Evolutionary conservation across 2,329 filamentous ascomycete genomes (phyloP).

Genomic region (Nothophoma quercina): DNA sequence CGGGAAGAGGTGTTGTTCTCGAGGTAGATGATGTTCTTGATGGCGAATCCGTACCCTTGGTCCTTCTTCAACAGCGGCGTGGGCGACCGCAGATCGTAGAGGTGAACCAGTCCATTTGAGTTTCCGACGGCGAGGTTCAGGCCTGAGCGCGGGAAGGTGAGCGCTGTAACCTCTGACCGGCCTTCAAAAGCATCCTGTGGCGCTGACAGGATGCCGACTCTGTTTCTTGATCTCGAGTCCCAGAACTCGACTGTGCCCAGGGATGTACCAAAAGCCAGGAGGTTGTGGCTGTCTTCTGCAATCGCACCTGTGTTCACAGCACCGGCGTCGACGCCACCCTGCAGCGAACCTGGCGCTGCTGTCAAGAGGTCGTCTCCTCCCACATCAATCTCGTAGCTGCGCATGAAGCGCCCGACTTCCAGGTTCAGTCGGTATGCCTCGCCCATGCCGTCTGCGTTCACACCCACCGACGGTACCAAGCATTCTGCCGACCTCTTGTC

Average conservation of each 20-base stretch:
- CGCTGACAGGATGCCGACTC: conserved; percentile 77
- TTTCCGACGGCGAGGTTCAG: conserved; percentile 86
- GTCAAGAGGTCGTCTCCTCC: conserved; percentile 78
- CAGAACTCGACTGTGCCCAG: conserved; percentile 97
- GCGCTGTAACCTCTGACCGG: conserved; percentile 76
- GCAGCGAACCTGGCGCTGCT: conserved; percentile 74
- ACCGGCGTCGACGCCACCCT: conserved; percentile 85
- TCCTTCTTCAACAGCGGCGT: conserved; percentile 88
- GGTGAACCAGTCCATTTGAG: conserved; percentile 84
- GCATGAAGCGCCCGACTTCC: conserved; percentile 92
- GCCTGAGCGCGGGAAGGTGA: conserved; percentile 85
- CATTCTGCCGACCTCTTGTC: conserved; percentile 84
- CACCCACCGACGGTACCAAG: conserved; percentile 84
- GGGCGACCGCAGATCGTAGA: conserved; percentile 91
- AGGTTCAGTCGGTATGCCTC: conserved; percentile 94
- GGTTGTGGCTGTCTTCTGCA: conserved; percentile 86
- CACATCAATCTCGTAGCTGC: conserved; percentile 89
- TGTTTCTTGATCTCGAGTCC: conserved; percentile 84
- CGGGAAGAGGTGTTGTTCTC: conserved; percentile 69
- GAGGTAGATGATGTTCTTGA: conserved; percentile 80
- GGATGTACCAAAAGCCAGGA: conserved; percentile 92
- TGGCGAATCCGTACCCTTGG: conserved; percentile 92
- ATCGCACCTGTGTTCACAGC: conserved; percentile 87
- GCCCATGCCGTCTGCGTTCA: conserved; percentile 84
- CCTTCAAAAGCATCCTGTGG: conserved; percentile 50